phyloP scores from a whole-genome alignment of 106 monocot genomes.

The Dendrobium chrysotoxum region DNA sequence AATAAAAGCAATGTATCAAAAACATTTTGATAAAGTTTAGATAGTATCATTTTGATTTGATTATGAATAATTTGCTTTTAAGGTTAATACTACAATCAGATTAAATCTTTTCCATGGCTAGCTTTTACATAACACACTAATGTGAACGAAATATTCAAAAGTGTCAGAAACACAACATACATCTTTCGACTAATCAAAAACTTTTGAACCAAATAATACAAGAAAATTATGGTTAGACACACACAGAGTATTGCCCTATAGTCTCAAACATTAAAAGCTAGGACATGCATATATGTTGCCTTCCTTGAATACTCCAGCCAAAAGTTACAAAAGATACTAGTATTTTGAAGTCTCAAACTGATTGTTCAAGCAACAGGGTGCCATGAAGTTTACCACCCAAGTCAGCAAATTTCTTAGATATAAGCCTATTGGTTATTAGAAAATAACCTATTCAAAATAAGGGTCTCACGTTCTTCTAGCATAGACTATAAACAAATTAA shows the following conservation, averaged over 20 bases:
- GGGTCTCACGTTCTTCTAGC: background rate
- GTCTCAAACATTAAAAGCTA: background rate
- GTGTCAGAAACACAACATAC: too few species aligned
- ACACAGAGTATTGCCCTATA: background rate
- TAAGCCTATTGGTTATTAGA: background rate
- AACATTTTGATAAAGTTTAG: background rate
- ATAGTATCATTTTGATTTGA: background rate
- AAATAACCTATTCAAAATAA: background rate
- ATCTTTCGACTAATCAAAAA: too few species aligned
- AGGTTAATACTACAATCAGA: background rate
- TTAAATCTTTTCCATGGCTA: background rate
- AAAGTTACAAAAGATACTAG: background rate
- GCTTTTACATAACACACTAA: background rate
- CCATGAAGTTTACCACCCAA: background rate
- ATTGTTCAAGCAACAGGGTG: background rate
- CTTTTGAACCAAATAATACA: too few species aligned
- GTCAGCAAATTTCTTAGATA: background rate
- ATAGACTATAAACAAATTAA: background rate
- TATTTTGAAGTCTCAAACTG: background rate
- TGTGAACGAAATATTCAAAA: background rate
- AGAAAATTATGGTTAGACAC: background rate
- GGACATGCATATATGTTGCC: background rate
- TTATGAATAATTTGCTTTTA: background rate
- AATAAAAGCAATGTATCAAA: constrained; percentile 1
- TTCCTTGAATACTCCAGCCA: background rate